Base-by-base conservation (phyloP, 140 eudicot genomes). In the Cichorium intybus region DNA sequence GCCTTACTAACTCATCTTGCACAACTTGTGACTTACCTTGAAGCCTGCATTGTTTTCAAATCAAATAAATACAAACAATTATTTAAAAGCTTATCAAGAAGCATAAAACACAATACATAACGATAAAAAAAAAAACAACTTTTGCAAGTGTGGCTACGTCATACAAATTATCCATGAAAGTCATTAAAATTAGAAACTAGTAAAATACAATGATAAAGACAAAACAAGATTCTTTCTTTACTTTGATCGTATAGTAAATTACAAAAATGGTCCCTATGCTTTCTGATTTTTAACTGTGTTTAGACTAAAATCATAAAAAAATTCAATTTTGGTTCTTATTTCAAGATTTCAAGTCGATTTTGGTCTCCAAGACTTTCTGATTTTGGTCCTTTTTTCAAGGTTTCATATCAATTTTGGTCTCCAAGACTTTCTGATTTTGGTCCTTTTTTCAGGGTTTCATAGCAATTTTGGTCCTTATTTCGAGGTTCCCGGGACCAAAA, bases 1-100 rank as follows among this genome's bases (percentile, higher is more conserved):
- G 94, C 75, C 88, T 86, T 48, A 88, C 87, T 29, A 94, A 78
- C 79, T 94, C 97, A 75, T 89, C 99, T 80, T 94, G 99, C 68
- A 94, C 90, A 24, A 84, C 62, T 63, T 88, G 97, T 7, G 99
- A 94, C 79, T 94, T 94, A 10, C 99, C 95, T 72, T 94, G 99
- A 78, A 94, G 99, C 74, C 99, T 94, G 87, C 63, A 69, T 6
- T 28, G 24, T 12, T 62, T 15, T 62, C 1, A 71, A 43, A 61
- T n/a, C n/a, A 34, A 10, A 51, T 17, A 29, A 46, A 46, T 20
- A 51, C 17, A 18, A 57, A 58, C 41, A 66, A 48, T 6, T 56
- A 5, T 26, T 31, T 29, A 43, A 56, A 18, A 11, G 56, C 67
- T 18, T 33, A 18, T 67, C 31, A 26, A 39, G 24, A 28, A 15